phyloP scores from a whole-genome alignment of 2,329 filamentous ascomycete genomes.

The Stemphylium beticola region DNA sequence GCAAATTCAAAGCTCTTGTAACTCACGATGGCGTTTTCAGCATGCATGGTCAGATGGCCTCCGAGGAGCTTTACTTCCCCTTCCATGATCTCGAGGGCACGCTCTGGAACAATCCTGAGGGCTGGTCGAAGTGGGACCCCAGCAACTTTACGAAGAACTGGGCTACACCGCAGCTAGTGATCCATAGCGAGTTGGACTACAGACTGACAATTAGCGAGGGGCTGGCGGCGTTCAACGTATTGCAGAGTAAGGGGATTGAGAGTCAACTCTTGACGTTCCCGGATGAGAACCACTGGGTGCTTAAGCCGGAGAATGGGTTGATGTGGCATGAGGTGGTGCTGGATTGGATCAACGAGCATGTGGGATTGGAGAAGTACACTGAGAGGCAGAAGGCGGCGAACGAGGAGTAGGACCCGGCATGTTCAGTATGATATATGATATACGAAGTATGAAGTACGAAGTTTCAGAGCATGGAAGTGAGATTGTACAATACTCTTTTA shows the following conservation, averaged over 20 bases:
- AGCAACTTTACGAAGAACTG: slow-evolving; percentile 67
- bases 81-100: slow-evolving; percentile 52
- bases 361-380: slow-evolving; percentile 57
- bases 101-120: slow-evolving; percentile 49
- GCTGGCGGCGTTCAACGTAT: slow-evolving; percentile 81
- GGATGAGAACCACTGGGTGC: slow-evolving; percentile 81
- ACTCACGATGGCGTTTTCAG: slow-evolving; percentile 88
- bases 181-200: slow-evolving; percentile 91
- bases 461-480: background rate
- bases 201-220: slow-evolving; percentile 85
- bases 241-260: slow-evolving; percentile 76
- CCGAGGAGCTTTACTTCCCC: slow-evolving; percentile 61
- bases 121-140: slow-evolving; percentile 66
- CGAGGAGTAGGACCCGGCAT: background rate
- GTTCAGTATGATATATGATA: background rate
- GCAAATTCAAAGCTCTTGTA: slow-evolving; percentile 85
- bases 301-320: slow-evolving; percentile 89
- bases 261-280: slow-evolving; percentile 83
- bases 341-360: slow-evolving; percentile 72
- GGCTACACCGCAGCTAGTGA: slow-evolving; percentile 85
- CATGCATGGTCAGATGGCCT: slow-evolving; percentile 56
- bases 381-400: slow-evolving; percentile 22
- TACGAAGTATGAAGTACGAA: background rate
- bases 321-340: slow-evolving; percentile 90
- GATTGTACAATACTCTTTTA: background rate